These are phyloP conservation scores for Ampelocalamus luodianensis DNA, from an alignment of 176 grass and related monocot genomes.

Conservation along the genomic window DNA sequence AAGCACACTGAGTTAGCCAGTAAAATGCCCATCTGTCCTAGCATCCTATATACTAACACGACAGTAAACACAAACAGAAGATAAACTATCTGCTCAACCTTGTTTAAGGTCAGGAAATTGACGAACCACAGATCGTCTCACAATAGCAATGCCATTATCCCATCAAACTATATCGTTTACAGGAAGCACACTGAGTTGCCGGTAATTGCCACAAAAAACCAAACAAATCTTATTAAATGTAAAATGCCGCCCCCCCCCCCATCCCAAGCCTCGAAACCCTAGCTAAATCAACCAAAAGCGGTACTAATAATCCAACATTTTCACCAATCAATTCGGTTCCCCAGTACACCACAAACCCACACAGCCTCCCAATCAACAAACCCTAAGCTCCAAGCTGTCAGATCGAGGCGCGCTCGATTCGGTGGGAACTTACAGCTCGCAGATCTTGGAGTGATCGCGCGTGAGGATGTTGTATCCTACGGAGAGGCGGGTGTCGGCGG, in stretches of 20 bases:
- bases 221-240: background rate
- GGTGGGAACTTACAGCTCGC: slow-evolving; percentile 68
- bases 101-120: background rate
- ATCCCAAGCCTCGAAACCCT: slow-evolving; percentile 31
- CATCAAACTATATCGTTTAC: background rate
- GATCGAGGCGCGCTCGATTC: slow-evolving; percentile 41
- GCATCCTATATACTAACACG: slow-evolving; percentile 9
- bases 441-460: slow-evolving; percentile 98
- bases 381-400: slow-evolving; percentile 33
- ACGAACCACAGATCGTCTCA: background rate
- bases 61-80: background rate
- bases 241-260: background rate
- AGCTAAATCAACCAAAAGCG: slow-evolving; percentile 10
- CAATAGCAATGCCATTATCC: background rate
- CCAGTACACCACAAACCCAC: background rate
- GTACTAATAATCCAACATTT: background rate
- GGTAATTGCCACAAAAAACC: background rate
- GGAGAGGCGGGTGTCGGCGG: slow-evolving; percentile 91
- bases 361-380: slow-evolving; percentile 10
- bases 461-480: slow-evolving; percentile 95
- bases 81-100: background rate
- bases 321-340: background rate
- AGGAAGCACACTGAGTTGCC: background rate
- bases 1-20: background rate
- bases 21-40: background rate